Evolutionary conservation across 345 rosid genomes (phyloP).

Genomic region (Turritis glabra): DNA sequence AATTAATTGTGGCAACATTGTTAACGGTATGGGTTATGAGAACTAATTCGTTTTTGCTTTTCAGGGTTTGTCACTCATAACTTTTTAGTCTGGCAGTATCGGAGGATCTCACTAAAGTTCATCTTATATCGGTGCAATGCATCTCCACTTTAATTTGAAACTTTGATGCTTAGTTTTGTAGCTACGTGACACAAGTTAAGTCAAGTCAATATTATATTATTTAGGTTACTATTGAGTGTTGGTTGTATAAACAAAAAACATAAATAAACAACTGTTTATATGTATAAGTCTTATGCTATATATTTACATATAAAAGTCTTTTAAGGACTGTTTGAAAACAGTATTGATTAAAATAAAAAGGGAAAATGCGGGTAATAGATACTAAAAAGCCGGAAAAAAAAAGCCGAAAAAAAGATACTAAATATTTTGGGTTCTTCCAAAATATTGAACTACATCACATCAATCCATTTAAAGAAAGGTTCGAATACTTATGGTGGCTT

Average conservation of each 20-base stretch:
- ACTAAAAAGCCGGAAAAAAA: too few species aligned
- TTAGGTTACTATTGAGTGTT: background rate
- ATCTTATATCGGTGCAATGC: conserved; percentile 17
- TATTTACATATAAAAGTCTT: too few species aligned
- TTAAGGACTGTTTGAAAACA: too few species aligned
- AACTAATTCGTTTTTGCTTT: conserved; percentile 35
- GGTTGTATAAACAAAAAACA: too few species aligned
- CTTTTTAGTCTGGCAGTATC: conserved; percentile 14
- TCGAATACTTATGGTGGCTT: conserved; percentile 1
- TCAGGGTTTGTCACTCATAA: conserved; percentile 13
- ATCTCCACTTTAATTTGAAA: conserved; percentile 14
- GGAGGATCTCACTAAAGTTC: conserved; percentile 19
- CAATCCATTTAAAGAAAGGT: conserved; percentile 21
- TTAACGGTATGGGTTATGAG: background rate
- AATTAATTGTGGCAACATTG: background rate
- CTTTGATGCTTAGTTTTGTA: conserved; percentile 32
- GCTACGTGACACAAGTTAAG: conserved; percentile 8
- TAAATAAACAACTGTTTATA: background rate
- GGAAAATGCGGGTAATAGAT: background rate
- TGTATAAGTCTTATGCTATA: too few species aligned
- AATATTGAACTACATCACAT: conserved; percentile 24
- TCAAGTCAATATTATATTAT: conserved; percentile 23
- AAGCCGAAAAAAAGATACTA: too few species aligned
- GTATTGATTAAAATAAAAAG: background rate
- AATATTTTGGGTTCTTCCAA: background rate